Conservation (phyloP, 257 asterid species). For the Nicotiana sylvestris region DNA sequence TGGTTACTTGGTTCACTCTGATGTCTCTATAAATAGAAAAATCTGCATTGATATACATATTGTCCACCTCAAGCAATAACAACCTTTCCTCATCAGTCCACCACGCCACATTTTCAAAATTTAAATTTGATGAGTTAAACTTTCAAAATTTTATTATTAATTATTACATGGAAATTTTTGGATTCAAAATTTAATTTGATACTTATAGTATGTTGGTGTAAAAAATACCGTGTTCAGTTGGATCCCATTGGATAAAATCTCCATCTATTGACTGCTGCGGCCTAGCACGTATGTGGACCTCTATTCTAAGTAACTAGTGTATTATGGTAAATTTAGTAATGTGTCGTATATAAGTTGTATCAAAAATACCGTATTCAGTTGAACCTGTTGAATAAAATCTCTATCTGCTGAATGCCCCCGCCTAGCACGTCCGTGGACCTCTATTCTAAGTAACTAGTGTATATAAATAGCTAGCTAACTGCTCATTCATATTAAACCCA, state of each 20-base stretch:
- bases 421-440: not conserved
- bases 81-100: not conserved
- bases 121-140: no score
- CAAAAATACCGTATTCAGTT: not conserved
- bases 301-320: not conserved
- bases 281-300: not conserved
- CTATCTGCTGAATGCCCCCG: not conserved
- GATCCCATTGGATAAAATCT: not conserved
- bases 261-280: not conserved
- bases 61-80: slow-evolving; percentile 4
- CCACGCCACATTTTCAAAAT: not conserved
- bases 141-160: no score
- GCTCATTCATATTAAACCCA: not conserved
- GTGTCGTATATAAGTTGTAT: no score
- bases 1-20: not conserved
- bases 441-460: not conserved
- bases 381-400: not conserved
- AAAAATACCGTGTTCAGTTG: not conserved
- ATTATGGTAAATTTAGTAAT: not conserved
- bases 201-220: not conserved
- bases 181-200: no score
- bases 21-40: not conserved
- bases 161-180: no score
- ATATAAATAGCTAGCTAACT: not conserved
- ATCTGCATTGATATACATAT: not conserved